Conservation (phyloP, 495 filamentous ascomycete genomes). For the Penicillium arizonense region DNA sequence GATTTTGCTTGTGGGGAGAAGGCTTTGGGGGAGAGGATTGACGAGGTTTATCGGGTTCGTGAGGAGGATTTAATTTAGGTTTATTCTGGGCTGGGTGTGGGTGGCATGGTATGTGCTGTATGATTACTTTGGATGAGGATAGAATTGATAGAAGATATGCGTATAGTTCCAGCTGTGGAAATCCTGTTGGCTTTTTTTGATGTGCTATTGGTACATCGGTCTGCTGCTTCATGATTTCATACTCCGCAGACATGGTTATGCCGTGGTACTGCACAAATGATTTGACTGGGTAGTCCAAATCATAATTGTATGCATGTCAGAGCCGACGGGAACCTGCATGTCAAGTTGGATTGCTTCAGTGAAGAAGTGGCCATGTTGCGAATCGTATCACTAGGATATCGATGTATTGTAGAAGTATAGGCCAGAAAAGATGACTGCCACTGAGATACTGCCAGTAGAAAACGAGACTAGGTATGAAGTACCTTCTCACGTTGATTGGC, state of each 20-base stretch:
- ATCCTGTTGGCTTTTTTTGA: no score
- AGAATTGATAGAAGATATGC: no score
- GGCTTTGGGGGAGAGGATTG: conserved; percentile 35
- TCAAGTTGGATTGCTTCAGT: neutral
- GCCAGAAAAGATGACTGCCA: neutral
- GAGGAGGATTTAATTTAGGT: conserved; percentile 32
- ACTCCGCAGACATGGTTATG: no score
- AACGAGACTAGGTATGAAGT: neutral
- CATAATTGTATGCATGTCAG: conserved; percentile 2
- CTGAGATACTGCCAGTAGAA: neutral
- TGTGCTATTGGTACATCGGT: no score
- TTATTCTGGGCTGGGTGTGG: neutral
- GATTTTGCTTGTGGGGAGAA: conserved; percentile 38
- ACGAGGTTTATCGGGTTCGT: conserved; percentile 38
- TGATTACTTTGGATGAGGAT: no score
- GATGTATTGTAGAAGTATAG: neutral
- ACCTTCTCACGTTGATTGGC: no score
- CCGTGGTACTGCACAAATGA: no score
- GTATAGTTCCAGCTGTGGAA: no score
- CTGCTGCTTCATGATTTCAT: no score
- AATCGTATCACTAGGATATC: neutral
- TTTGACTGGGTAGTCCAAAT: neutral
- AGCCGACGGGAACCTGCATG: neutral
- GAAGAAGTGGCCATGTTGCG: neutral
- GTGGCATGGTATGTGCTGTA: no score